Evolutionary conservation across 192 early-diverging fungal species (phyloP), one percentile per base, ranked within the genome.

Genomic region (Allomyces arbusculus): DNA sequence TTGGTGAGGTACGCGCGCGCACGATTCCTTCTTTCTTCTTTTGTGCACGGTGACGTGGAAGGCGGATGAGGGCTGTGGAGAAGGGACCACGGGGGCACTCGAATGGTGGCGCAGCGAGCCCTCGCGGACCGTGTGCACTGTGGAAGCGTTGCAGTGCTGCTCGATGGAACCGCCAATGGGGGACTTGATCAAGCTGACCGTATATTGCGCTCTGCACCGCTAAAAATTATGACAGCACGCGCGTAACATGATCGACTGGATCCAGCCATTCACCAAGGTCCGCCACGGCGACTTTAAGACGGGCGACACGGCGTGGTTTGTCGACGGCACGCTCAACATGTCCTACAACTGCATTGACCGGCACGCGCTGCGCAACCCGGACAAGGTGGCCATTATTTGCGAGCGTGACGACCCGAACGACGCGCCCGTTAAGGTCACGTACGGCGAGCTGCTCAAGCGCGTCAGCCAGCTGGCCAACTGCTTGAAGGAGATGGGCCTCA

Each of bases 311-410:
- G 74, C 24, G 25, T 92, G 88, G 85, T 88, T 89, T 69, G 80
- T 77, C 33, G 80, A 81, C 65, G 86, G 85, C 40, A 68, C 77
- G 68, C 70, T 94, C 65, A 91, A 91, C 71, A 84, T 87, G 8
- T 87, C 85, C 77, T 87, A 83, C 76, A 94, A 94, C 67, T 77
- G 81, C 3, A 67, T 94, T 1, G 87, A 91, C 66, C 77, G 89
- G 12, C 90, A 94, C 69, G 77, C 84, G 19, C 65, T 75, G 7
- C 71, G 70, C 4, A 82, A 81, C 4, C 79, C 77, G 55, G 73
- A 82, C 50, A 82, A 82, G 61, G 68, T 80, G 0, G 89, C 89
- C 10, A 63, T 93, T 5, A 80, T 88, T 55, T 90, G 85, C 72
- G 88, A 91, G 68, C 88, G 86, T 20, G 80, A 87, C 9, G 77